Evolutionary conservation across 257 asterid species (phyloP), one percentile per base, ranked within the genome.

Genomic region (Cynanchum wilfordii): DNA sequence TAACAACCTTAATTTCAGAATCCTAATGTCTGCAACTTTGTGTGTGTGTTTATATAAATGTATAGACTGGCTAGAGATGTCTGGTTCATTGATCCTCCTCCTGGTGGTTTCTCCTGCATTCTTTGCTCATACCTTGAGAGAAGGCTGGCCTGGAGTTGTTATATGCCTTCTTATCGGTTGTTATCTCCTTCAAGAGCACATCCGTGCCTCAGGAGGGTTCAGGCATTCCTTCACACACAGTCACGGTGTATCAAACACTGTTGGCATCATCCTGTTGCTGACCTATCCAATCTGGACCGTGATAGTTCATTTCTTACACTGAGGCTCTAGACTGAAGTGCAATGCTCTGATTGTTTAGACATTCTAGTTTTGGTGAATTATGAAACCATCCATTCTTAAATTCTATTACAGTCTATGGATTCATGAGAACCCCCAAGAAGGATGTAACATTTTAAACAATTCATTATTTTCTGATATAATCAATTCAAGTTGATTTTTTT

Each of bases 21-120:
- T 20, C 44, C 44, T 27, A 72, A 25, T 15, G 55, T 55, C 17
- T 65, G 45, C 7, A 62, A 36, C 71, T 73, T 40, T 25, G 44
- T 66, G 50, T 33, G 40, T 44, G 19, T 76, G 47, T 80, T 30
- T 30, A 30, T 30, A 30, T 30, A 33, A 3, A 33, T 0, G 6
- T 40, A 40, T 40, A 85, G 99, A 90, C 4, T 89, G 98, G 92
- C 75, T 92, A 78, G 99, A 95, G 87, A 87, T 95, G 95, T 96
- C 98, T 15, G 96, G 96, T 69, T 87, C 99, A 6, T 55, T 95
- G 86, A 86, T 95, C 71, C 96, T 95, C 19, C 74, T 95, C 74
- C 80, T 92, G 76, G 98, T 90, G 69, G 99, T 95, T 72, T 79
- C 99, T 10, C 98, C 99, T 7, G 72, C 80, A 75, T 79, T 92